Conservation (phyloP, 2,329 filamentous ascomycete genomes). For the Pseudogymnoascus sp. region DNA sequence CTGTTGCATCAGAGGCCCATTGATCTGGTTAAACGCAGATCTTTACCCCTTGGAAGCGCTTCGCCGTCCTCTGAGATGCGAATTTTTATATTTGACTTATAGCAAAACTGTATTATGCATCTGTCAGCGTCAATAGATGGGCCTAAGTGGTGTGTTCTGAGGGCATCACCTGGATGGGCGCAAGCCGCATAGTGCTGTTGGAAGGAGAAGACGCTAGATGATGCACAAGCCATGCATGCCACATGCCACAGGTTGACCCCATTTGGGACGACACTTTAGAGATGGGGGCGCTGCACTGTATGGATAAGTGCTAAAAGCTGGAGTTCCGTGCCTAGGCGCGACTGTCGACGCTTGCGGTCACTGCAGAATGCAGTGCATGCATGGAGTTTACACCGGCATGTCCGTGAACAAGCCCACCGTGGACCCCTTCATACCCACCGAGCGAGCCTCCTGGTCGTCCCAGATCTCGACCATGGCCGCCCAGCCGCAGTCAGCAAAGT, state of each 20-base stretch:
- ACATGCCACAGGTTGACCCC: not conserved
- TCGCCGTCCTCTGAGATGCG: not conserved
- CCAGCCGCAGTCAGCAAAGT: not conserved
- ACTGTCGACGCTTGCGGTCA: not conserved
- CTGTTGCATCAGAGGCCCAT: not conserved
- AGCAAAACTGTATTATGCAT: not conserved
- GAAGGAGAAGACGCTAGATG: not conserved
- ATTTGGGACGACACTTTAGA: not conserved
- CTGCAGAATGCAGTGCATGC: conserved; percentile 2
- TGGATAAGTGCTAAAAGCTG: not conserved
- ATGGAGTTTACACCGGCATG: not conserved
- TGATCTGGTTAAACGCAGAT: not conserved
- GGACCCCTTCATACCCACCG: not conserved
- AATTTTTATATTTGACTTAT: not conserved
- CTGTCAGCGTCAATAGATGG: not conserved
- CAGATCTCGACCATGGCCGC: not conserved
- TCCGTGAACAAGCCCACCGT: not conserved
- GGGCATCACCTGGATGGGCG: not conserved
- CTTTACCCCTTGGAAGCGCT: not conserved
- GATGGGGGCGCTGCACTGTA: not conserved
- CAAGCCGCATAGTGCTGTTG: not conserved
- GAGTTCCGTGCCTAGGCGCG: not conserved
- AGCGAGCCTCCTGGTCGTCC: not conserved
- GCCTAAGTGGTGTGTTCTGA: not conserved
- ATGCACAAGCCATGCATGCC: not conserved